Evolutionary conservation across 192 early-diverging fungal species (phyloP).

Genomic region (Gaertneriomyces semiglobifer): DNA sequence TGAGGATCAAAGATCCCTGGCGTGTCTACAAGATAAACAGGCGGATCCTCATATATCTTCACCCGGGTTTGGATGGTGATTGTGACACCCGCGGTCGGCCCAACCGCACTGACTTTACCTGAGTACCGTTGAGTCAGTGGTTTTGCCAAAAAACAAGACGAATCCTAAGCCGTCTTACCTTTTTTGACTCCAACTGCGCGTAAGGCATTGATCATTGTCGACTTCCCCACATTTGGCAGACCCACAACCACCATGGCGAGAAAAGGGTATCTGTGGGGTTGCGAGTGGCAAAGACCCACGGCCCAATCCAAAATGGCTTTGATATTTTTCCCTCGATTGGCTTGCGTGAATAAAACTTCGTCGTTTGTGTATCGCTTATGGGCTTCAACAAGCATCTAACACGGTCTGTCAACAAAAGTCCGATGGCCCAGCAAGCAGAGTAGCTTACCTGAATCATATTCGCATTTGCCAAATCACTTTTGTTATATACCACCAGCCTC

Average conservation of each 20-base stretch:
- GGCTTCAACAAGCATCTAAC: neutral
- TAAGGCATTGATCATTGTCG: slow-evolving; percentile 84
- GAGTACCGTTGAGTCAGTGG: no score
- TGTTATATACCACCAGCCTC: slow-evolving; percentile 88
- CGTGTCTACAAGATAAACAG: slow-evolving; percentile 89
- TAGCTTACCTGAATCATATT: slow-evolving; percentile 35
- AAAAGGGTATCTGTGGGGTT: slow-evolving; percentile 33
- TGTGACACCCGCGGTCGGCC: slow-evolving; percentile 85
- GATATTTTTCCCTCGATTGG: slow-evolving; percentile 56
- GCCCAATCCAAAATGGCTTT: slow-evolving; percentile 67
- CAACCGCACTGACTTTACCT: slow-evolving; percentile 80
- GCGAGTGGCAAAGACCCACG: slow-evolving; percentile 26
- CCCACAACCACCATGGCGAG: slow-evolving; percentile 81
- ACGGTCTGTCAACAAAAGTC: slow-evolving; percentile 2
- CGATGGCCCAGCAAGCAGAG: neutral
- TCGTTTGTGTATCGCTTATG: slow-evolving; percentile 6
- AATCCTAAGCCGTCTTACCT: slow-evolving; percentile 31
- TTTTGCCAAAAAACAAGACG: no score
- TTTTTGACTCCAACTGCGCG: slow-evolving; percentile 71
- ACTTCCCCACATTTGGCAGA: slow-evolving; percentile 97
- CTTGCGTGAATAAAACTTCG: slow-evolving; percentile 55
- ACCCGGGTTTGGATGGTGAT: slow-evolving; percentile 67
- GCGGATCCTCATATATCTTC: slow-evolving; percentile 83
- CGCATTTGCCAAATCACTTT: slow-evolving; percentile 78
- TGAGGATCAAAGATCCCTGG: slow-evolving; percentile 87